Evolutionary conservation across 352 stramenopile genomes (phyloP), one percentile per base, ranked within the genome.

Genomic region (Globisporangium radiosum): DNA sequence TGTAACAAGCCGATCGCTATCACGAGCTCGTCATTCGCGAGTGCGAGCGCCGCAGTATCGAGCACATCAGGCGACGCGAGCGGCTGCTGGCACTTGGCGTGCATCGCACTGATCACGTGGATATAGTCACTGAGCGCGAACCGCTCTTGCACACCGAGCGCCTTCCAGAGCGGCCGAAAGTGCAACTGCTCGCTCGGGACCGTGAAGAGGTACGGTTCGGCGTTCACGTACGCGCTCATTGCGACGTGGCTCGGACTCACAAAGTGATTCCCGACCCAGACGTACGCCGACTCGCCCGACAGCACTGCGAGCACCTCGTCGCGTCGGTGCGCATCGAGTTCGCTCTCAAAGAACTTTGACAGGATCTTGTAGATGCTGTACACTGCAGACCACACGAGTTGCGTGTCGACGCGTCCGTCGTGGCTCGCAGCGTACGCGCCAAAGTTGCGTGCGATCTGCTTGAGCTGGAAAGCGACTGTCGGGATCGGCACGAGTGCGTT

Each of bases 251-350:
- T 72, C 11, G 70, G 59, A 39, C 60, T 70, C 25, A 82, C 76
- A 59, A 91, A 91, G 25, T 63, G 65, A 40, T 78, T 71, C 37
- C 77, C 75, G 59, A 87, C 73, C 81, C 78, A 89, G 14, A 91
- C 62, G 52, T 75, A 89, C 9, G 74, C 73, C 10, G 75, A 65
- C 40, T 78, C 70, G 11, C 69, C 72, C 13, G 57, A 64, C 5
- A 88, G 62, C 37, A 77, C 63, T 7, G 55, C 15, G n/a, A 81
- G 56, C 19, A 88, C 67, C 36, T 64, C 13, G 11, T 68, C 53
- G 10, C 65, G 59, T 38, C 62, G 62, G 11, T 60, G 52, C 17
- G 43, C 19, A 54, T 60, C 52, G 10, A 52, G 17, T 54, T 85
- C 74, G 14, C 58, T 66, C 62, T 88, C 76, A 48, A 85, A 85